Percentiles rank a stretch among this genome's conserved stretches.
phyloP scores from a whole-genome alignment of 2,329 filamentous ascomycete species.

The Hymenoscyphus repandus region DNA sequence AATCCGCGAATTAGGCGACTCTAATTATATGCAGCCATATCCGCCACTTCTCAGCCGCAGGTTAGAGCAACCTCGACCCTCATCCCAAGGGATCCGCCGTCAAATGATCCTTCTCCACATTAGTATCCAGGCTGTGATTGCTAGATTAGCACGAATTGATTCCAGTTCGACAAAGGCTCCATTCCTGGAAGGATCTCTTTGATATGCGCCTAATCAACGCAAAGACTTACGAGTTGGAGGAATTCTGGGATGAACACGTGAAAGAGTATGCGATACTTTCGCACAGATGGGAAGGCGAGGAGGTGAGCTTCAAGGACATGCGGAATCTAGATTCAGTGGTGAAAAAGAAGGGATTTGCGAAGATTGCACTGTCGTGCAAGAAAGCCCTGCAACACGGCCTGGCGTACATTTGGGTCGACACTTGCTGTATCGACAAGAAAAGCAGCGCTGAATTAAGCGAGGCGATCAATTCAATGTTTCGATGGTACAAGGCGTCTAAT shows the following conservation, averaged over 20 bases:
- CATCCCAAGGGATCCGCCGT: too few relatives aligned
- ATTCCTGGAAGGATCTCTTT: too few relatives aligned
- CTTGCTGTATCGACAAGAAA: conserved; percentile 7
- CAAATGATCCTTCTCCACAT: too few relatives aligned
- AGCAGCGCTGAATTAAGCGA: conserved; percentile 5
- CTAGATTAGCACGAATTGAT: too few relatives aligned
- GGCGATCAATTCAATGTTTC: conserved; percentile 4
- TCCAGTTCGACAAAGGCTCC: too few relatives aligned
- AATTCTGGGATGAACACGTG: neutral
- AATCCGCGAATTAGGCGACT: too few relatives aligned
- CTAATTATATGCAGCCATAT: too few relatives aligned
- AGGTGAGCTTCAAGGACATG: conserved; percentile 10
- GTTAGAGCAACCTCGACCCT: too few relatives aligned
- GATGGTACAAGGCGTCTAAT: conserved; percentile 1
- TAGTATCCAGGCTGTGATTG: too few relatives aligned
- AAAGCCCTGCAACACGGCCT: neutral
- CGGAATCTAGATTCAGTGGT: neutral
- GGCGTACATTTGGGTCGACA: conserved; percentile 6
- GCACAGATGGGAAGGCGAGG: conserved; percentile 18
- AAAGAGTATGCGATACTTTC: conserved; percentile 19
- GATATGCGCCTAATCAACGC: neutral
- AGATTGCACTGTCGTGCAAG: conserved; percentile 4
- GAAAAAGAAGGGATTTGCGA: neutral
- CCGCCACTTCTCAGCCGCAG: too few relatives aligned
- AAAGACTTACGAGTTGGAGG: neutral